phyloP scores from a whole-genome alignment of 2,329 filamentous ascomycete genomes.

The Talaromyces rugulosus region DNA sequence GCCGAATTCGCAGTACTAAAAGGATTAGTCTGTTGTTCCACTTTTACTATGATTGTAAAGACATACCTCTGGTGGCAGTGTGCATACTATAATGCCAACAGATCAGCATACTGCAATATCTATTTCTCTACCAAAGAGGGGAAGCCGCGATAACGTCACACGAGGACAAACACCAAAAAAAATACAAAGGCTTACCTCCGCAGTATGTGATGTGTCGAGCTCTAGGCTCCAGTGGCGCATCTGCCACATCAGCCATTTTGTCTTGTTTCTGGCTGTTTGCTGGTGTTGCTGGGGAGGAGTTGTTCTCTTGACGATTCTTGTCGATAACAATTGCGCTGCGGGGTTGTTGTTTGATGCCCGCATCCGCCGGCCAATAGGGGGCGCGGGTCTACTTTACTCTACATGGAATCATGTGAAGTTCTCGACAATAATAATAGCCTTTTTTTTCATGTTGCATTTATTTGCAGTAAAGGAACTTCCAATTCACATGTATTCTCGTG shows the following conservation, averaged over 20 bases:
- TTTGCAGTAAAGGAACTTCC: too few species aligned
- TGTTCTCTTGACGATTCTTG: background rate
- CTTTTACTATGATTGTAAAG: background rate
- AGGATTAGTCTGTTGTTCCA: background rate
- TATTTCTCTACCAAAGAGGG: conserved; percentile 3
- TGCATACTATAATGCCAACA: conserved; percentile 50
- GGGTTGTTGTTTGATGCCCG: background rate
- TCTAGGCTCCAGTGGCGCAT: conserved; percentile 37
- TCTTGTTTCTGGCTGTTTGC: background rate
- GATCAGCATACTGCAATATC: background rate
- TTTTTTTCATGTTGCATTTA: too few species aligned
- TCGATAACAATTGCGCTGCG: background rate
- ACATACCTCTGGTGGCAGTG: conserved; percentile 61
- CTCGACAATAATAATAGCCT: background rate
- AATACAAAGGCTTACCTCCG: conserved; percentile 45
- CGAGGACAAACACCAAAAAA: background rate
- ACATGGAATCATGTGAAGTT: background rate
- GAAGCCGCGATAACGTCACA: background rate
- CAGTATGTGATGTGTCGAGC: conserved; percentile 59
- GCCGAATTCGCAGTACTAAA: conserved; percentile 97
- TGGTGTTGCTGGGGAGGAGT: background rate
- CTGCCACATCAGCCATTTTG: conserved; percentile 33
- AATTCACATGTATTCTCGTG: background rate
- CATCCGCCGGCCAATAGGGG: background rate
- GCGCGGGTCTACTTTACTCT: background rate